A percentile compares a stretch with the other conserved stretches of the same genome.
Conservation (phyloP, 495 filamentous ascomycete species). For the Talaromyces trachyspermus region DNA sequence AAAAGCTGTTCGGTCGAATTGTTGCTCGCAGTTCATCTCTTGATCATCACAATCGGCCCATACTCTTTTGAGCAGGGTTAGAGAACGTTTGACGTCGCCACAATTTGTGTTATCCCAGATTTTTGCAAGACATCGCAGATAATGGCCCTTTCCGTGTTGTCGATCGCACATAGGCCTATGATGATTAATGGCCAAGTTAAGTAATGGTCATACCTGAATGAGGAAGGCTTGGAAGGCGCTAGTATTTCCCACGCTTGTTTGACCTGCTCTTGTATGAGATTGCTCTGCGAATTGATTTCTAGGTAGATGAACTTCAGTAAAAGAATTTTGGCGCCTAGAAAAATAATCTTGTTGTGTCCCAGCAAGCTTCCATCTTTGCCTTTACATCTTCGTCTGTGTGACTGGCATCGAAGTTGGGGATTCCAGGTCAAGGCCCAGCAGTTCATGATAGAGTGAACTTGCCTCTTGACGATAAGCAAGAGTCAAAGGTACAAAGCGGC, state of each 20-base stretch:
- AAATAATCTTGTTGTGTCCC: background rate
- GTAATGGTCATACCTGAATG: background rate
- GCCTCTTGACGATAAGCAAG: background rate
- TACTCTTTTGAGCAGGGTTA: background rate
- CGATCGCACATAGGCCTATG: background rate
- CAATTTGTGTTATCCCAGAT: background rate
- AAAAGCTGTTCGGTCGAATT: background rate
- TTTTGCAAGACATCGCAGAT: background rate
- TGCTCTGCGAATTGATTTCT: background rate
- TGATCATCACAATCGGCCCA: background rate
- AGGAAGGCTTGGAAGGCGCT: background rate
- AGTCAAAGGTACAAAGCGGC: background rate
- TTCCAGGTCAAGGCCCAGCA: background rate
- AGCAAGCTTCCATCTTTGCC: background rate
- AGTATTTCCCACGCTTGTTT: background rate
- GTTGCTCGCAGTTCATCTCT: background rate
- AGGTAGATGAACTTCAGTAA: background rate
- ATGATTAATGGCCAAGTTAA: background rate
- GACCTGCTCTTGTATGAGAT: background rate
- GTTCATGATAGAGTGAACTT: background rate
- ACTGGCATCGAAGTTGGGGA: background rate
- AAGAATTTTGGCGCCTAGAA: background rate
- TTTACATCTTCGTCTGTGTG: background rate
- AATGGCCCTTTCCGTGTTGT: background rate
- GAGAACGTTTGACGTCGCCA: background rate